Percentiles rank a stretch among this genome's conserved stretches.
phyloP scores from a whole-genome alignment of 1,284 basidiomycete genomes.

The Rhizopogon parksii region DNA sequence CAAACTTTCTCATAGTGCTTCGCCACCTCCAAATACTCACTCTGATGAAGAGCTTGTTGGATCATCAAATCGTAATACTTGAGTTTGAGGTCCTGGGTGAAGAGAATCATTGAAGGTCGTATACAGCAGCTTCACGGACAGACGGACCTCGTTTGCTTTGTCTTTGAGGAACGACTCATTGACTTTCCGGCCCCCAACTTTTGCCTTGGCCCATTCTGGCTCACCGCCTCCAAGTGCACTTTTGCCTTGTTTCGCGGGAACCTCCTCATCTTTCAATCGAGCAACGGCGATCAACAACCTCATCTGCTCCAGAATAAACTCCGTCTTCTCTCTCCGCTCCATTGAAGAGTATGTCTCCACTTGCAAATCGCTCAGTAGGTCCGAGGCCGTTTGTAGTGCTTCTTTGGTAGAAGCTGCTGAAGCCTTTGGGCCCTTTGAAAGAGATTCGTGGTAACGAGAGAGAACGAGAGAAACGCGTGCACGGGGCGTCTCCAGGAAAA shows the following conservation, averaged over 20 bases:
- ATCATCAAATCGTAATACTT: slow-evolving; percentile 97
- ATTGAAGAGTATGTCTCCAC: slow-evolving; percentile 99
- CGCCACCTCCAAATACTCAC: slow-evolving; percentile 87
- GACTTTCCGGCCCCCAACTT: slow-evolving; percentile 90
- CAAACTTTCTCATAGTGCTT: slow-evolving; percentile 95
- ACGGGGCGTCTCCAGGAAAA: slow-evolving; percentile 95
- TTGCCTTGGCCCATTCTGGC: slow-evolving; percentile 85
- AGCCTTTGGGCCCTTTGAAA: slow-evolving; percentile 39
- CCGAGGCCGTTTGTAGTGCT: slow-evolving; percentile 76
- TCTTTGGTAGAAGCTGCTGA: slow-evolving; percentile 48
- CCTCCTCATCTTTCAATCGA: slow-evolving; percentile 58
- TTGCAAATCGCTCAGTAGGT: slow-evolving; percentile 89
- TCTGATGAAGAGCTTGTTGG: slow-evolving; percentile 80
- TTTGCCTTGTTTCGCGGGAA: slow-evolving; percentile 45
- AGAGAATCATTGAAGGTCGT: slow-evolving; percentile 6
- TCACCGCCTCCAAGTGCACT: slow-evolving; percentile 63
- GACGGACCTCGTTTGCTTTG: slow-evolving; percentile 75
- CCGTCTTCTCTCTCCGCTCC: slow-evolving; percentile 96
- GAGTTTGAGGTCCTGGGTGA: slow-evolving; percentile 82
- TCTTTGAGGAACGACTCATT: slow-evolving; percentile 92
- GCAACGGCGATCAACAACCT: slow-evolving; percentile 73
- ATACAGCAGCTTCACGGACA: background rate
- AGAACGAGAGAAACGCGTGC: slow-evolving; percentile 88
- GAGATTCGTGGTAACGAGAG: slow-evolving; percentile 75
- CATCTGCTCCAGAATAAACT: slow-evolving; percentile 99